A percentile compares a stretch with the other conserved stretches of the same genome.
Conservation (phyloP, 2,329 filamentous ascomycete species). For the Cryphonectria naterciae region DNA sequence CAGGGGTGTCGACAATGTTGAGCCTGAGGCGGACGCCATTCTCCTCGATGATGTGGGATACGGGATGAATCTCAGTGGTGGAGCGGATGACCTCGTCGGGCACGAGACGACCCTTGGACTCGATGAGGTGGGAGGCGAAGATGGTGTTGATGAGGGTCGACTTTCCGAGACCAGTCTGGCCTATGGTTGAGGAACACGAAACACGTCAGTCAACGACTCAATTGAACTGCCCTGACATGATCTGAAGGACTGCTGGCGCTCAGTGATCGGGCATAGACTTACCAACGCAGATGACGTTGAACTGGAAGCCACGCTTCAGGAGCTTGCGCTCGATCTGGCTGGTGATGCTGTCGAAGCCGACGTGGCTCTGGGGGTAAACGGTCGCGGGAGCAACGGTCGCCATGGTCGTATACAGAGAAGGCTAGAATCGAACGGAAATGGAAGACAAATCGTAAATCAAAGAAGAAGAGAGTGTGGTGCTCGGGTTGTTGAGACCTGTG, state of each 20-base stretch:
- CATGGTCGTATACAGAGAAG: constrained; percentile 47
- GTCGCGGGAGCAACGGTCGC: constrained; percentile 69
- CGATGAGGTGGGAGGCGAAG: constrained; percentile 98
- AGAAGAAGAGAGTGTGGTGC: constrained; percentile 37
- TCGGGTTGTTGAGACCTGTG: constrained; percentile 33
- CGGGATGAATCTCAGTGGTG: constrained; percentile 97
- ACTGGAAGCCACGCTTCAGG: constrained; percentile 98
- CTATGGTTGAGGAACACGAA: constrained; percentile 52
- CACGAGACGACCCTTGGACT: constrained; percentile 93
- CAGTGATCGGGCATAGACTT: constrained; percentile 48
- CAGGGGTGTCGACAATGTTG: constrained; percentile 98
- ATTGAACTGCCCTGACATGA: not conserved
- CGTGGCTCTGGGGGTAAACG: constrained; percentile 93
- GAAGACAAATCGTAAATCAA: constrained; percentile 30
- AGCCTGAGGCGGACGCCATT: constrained; percentile 96
- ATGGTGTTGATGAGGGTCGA: constrained; percentile 99
- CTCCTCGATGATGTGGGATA: constrained; percentile 99
- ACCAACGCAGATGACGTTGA: constrained; percentile 99
- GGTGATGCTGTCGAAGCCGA: constrained; percentile 99
- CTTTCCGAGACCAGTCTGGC: constrained; percentile 98
- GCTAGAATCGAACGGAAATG: constrained; percentile 35
- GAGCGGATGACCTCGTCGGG: constrained; percentile 92
- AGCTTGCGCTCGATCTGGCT: constrained; percentile 99
- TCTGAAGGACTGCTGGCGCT: not conserved
- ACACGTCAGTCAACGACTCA: constrained; percentile 37